Conservation (phyloP, 345 rosid genomes). For the Punica granatum region DNA sequence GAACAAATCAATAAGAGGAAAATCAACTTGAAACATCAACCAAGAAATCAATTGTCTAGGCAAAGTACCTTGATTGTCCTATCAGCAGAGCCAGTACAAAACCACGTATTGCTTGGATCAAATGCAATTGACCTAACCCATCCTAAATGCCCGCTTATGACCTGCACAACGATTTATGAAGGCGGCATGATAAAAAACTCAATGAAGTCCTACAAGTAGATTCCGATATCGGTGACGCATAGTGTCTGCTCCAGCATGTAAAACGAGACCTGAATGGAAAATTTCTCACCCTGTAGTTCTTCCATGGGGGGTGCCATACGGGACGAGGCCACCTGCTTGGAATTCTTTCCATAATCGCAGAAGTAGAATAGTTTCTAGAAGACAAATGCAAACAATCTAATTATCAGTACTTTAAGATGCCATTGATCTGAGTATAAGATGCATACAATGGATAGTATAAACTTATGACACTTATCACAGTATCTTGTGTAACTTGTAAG, state of each 20-base stretch:
- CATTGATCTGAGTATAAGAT: neutral
- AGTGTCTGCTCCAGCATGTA: neutral
- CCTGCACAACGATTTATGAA: slow-evolving; percentile 22
- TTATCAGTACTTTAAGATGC: neutral
- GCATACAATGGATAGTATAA: neutral
- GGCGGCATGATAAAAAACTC: neutral
- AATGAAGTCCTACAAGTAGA: neutral
- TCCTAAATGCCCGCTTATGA: slow-evolving; percentile 94
- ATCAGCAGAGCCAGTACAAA: slow-evolving; percentile 98
- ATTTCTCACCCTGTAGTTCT: slow-evolving; percentile 80
- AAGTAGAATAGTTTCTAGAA: slow-evolving; percentile 59
- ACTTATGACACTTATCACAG: too few relatives aligned
- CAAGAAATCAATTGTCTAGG: slow-evolving; percentile 1
- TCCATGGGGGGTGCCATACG: slow-evolving; percentile 97
- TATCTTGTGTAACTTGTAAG: too few relatives aligned
- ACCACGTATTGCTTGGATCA: slow-evolving; percentile 97
- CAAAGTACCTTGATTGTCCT: slow-evolving; percentile 81
- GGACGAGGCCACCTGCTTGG: slow-evolving; percentile 99
- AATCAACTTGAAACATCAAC: neutral
- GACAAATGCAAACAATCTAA: neutral
- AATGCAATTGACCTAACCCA: slow-evolving; percentile 98
- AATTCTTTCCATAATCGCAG: slow-evolving; percentile 92
- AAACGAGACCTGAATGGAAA: neutral
- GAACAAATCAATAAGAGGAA: neutral
- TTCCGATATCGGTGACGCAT: neutral